phyloP scores from a whole-genome alignment of 495 filamentous ascomycete genomes.

The Daldinia grandis region DNA sequence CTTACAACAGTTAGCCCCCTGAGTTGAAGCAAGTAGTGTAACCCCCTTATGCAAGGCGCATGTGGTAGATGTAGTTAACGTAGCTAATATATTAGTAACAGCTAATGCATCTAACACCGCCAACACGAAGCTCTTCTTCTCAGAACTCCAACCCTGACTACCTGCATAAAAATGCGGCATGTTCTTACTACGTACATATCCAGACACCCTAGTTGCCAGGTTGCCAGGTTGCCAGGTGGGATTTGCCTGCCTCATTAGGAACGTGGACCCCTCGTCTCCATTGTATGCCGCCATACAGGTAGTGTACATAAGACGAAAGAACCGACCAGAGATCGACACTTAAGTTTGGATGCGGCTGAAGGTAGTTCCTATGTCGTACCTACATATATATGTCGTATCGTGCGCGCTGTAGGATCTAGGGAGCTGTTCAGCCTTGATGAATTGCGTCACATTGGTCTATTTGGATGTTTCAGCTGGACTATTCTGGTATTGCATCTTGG shows the following conservation, averaged over 20 bases:
- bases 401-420: constrained; percentile 14
- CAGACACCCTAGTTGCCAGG: not conserved
- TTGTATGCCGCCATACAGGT: not conserved
- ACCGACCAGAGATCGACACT: constrained; percentile 3
- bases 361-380: constrained; percentile 1
- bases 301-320: not conserved
- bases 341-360: constrained; percentile 30
- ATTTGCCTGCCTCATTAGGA: constrained; percentile 7
- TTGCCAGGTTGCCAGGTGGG: no score
- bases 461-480: constrained; percentile 18
- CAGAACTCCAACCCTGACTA: not conserved
- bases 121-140: not conserved
- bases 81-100: constrained; percentile 2
- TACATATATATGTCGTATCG: not conserved
- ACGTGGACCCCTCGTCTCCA: not conserved
- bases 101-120: not conserved
- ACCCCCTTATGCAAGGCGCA: not conserved
- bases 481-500: constrained; percentile 4
- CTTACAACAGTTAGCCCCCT: not conserved
- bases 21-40: not conserved
- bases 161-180: not conserved
- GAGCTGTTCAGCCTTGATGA: constrained; percentile 2
- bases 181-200: constrained; percentile 1
- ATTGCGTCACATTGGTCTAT: constrained; percentile 5
- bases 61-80: not conserved